Base-by-base conservation (phyloP, 169 alveolate genomes). In the Plasmodium malariae region DNA sequence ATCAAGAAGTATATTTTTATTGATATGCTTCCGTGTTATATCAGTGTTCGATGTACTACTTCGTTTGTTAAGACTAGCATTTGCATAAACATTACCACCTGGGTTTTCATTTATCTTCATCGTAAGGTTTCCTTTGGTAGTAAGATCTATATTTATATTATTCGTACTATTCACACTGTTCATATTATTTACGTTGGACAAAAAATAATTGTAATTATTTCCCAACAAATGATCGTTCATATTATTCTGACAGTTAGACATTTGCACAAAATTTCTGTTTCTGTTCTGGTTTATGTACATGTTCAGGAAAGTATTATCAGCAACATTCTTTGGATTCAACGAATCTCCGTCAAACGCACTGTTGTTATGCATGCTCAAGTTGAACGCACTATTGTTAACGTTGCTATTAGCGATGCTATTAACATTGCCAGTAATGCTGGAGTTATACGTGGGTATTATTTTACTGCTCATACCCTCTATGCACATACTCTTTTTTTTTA, bases 401-500 rank as follows among this genome's bases (percentile, higher is more conserved):
- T 45, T 14, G 2, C 14, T 45, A 2, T 45, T 45, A 45, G 24
- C 19, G 9, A 24, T 4, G 26, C 3, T 11, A 0, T 32, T 7
- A 14, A 17, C 3, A 55, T 55, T 55, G 19, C 55, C n/a, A n/a
- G n/a, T n/a, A n/a, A n/a, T n/a, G n/a, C n/a, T n/a, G n/a, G n/a
- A n/a, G n/a, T n/a, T n/a, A n/a, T n/a, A n/a, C n/a, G n/a, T n/a
- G n/a, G n/a, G n/a, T n/a, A n/a, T n/a, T n/a, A n/a, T n/a, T n/a
- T n/a, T n/a, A n/a, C n/a, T n/a, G n/a, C n/a, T 70, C 26, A 48
- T 12, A 34, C 28, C 9, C 7, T 74, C 88, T 24, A 28, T n/a
- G 48, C 34, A 55, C 28, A 59, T 55, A 28, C 28, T 62, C 12
- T 78, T 78, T 21, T 68, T 30, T 14, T 78, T 78, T 9, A 78